Conservation (phyloP, 2,329 filamentous ascomycete genomes). For the Aspergillus costaricaensis region DNA sequence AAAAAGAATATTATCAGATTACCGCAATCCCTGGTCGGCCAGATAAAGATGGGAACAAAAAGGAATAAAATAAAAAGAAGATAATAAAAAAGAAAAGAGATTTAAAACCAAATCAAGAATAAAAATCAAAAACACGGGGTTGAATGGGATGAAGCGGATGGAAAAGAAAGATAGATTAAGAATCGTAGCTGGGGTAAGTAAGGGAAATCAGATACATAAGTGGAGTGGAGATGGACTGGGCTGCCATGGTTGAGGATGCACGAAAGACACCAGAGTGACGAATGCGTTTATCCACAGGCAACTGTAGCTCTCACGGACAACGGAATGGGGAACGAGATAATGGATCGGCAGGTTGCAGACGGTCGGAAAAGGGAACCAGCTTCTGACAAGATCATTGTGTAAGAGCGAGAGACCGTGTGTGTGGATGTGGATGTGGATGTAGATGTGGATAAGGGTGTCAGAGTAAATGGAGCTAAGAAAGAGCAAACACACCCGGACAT, state of each 20-base stretch:
- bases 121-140: slow-evolving; percentile 7
- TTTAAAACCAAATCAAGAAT: neutral
- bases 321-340: slow-evolving; percentile 17
- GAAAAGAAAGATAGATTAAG: slow-evolving; percentile 10
- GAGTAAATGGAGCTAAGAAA: neutral
- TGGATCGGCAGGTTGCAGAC: slow-evolving; percentile 18
- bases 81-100: slow-evolving; percentile 2
- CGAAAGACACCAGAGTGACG: slow-evolving; percentile 31
- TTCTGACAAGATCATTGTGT: slow-evolving; percentile 18
- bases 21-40: neutral
- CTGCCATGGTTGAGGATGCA: slow-evolving; percentile 24
- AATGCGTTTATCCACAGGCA: slow-evolving; percentile 26
- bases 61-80: neutral
- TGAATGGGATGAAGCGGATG: neutral
- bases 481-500: neutral
- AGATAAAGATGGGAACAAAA: slow-evolving; percentile 6
- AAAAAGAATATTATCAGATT: slow-evolving; percentile 5
- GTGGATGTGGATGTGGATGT: slow-evolving; percentile 1
- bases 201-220: slow-evolving; percentile 30
- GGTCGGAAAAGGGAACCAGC: slow-evolving; percentile 9
- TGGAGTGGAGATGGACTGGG: slow-evolving; percentile 19
- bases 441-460: neutral
- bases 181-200: slow-evolving; percentile 14
- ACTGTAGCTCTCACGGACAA: slow-evolving; percentile 10
- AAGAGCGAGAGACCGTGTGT: slow-evolving; percentile 3